phyloP scores from a whole-genome alignment of 768 basidiomycete species.

The Naganishia friedmannii region DNA sequence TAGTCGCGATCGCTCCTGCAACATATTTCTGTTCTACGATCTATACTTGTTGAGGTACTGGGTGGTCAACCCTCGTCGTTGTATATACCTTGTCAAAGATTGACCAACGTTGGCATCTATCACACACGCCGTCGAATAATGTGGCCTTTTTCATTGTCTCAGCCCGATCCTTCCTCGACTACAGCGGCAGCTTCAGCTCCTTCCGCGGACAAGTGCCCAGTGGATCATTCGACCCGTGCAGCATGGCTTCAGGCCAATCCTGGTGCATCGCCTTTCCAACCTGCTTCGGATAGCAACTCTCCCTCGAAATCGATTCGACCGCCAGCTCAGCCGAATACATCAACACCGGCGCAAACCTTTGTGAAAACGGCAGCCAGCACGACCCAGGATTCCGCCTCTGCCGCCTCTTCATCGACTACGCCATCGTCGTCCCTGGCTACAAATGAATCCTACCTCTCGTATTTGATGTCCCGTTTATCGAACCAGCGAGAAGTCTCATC shows the following conservation, averaged over 20 bases:
- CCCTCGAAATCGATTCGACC: neutral
- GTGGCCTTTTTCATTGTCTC: conserved; percentile 33
- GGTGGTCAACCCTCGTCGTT: too few relatives aligned
- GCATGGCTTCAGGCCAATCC: conserved; percentile 53
- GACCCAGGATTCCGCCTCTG: conserved; percentile 25
- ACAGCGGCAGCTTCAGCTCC: neutral
- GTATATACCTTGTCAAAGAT: neutral
- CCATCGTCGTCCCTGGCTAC: neutral
- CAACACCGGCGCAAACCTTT: conserved; percentile 25
- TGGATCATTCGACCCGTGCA: conserved; percentile 61
- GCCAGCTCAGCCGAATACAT: neutral
- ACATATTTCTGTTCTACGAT: too few relatives aligned
- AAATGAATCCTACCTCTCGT: conserved; percentile 30
- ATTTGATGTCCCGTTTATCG: conserved; percentile 56
- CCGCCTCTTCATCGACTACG: neutral
- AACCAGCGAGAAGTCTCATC: conserved; percentile 76
- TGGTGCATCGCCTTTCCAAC: conserved; percentile 29
- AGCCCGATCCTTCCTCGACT: neutral
- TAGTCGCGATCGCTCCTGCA: too few relatives aligned
- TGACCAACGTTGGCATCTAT: neutral
- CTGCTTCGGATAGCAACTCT: neutral
- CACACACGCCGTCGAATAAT: conserved; percentile 3
- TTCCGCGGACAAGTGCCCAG: conserved; percentile 59
- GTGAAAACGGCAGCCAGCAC: conserved; percentile 7
- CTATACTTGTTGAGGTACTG: too few relatives aligned